Conservation (phyloP, 768 basidiomycete genomes). For the Omphalotus guepiniiformis region DNA sequence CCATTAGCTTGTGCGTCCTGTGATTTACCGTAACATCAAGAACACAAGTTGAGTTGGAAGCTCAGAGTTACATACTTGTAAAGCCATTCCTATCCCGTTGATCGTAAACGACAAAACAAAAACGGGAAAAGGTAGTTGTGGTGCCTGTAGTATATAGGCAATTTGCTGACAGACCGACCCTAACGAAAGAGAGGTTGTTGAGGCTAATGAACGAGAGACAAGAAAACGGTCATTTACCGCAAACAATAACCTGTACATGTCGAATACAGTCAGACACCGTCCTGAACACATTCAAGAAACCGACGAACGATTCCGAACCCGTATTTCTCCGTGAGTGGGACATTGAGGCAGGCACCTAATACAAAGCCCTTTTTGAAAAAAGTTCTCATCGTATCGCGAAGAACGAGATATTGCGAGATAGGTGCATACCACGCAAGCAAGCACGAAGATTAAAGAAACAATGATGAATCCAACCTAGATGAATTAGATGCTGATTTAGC, state of each 20-base stretch:
- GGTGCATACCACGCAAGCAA: constrained; percentile 33
- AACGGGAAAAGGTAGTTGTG: constrained; percentile 52
- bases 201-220: constrained; percentile 7
- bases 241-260: not conserved
- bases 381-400: constrained; percentile 17
- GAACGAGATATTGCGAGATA: not conserved
- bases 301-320: constrained; percentile 15
- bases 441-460: constrained; percentile 58
- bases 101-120: constrained; percentile 36
- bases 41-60: constrained; percentile 23
- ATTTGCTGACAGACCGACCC: constrained; percentile 9
- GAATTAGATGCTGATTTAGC: no score
- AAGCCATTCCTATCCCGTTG: constrained; percentile 26
- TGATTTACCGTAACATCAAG: constrained; percentile 14
- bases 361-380: constrained; percentile 32
- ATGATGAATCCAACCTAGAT: constrained; percentile 43
- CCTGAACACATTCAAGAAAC: no score
- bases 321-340: constrained; percentile 31
- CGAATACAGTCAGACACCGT: no score
- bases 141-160: constrained; percentile 22
- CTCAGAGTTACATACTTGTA: constrained; percentile 27
- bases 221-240: not conserved
- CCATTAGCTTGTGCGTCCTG: constrained; percentile 47
- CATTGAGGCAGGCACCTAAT: constrained; percentile 34
- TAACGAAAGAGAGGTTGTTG: not conserved